phyloP scores from a whole-genome alignment of 331 rosid species.

The Erythrophleum ivorense region DNA sequence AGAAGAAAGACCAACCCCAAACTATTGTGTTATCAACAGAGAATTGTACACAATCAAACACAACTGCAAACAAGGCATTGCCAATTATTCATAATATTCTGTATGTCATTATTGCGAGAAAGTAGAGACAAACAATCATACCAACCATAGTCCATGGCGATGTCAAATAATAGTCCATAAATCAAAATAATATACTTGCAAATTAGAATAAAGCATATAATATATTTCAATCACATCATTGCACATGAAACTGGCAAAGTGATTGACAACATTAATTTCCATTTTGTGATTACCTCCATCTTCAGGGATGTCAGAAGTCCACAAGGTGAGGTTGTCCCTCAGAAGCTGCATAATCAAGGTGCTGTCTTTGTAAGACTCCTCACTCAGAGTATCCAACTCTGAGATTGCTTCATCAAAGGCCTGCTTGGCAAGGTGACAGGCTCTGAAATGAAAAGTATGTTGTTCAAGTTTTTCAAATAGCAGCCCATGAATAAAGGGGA shows the following conservation, averaged over 20 bases:
- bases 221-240: neutral
- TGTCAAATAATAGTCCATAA: neutral
- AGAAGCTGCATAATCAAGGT: conserved; percentile 59
- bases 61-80: conserved; percentile 8
- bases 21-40: neutral
- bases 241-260: conserved; percentile 1
- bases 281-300: conserved; percentile 50
- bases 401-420: conserved; percentile 59
- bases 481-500: neutral
- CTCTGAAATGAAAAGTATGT: conserved; percentile 39
- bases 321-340: conserved; percentile 56
- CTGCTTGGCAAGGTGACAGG: conserved; percentile 57
- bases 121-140: neutral
- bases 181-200: neutral
- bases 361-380: conserved; percentile 61
- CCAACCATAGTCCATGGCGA: neutral
- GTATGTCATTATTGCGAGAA: neutral
- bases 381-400: conserved; percentile 53
- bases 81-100: neutral
- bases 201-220: neutral
- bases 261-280: neutral
- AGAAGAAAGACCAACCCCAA: neutral
- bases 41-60: neutral
- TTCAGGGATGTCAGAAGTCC: conserved; percentile 60
- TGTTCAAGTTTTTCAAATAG: neutral